Evolutionary conservation across 441 rosid species (phyloP), one percentile per base, ranked within the genome.

Genomic region (Syzygium malaccense): DNA sequence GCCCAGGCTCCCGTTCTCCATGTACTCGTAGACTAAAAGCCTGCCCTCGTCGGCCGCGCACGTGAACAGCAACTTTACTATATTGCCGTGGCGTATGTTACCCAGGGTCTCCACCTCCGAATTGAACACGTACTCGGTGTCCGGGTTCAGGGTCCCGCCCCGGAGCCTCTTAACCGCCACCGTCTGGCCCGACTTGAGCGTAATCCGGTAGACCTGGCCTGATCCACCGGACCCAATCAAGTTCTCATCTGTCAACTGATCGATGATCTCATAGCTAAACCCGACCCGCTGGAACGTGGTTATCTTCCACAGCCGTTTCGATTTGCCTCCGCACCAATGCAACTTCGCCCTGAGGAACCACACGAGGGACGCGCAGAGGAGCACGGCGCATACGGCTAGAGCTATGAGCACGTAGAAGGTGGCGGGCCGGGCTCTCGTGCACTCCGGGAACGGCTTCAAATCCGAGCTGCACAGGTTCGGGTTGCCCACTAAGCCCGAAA

Each of bases 1-100:
- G 37, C 97, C 95, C 75, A 96, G 91, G 88, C 98, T 96, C 14
- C 97, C 98, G 6, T 94, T 96, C 92, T 91, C 97, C 95, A 96
- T 96, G 89, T 90, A 93, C 89, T 96, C 98, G n/a, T 94, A 96
- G 68, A 94, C 96, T 85, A 96, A 62, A 54, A 95, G 86, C 18
- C 92, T 91, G 30, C 85, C 91, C 85, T 92, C 94, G 37, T 94
- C 95, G 11, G 92, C 91, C 68, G 88, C 91, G 86, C 94, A 91
- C 53, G 96, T 93, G 92, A 93, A 90, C 32, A 95, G 86, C 60
- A 96, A 86, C 64, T 94, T 96, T 86, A 96, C 93, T 14, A 96
- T 93, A 88, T 96, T 95, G 23, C 90, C 90, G 18, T 96, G 99
- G 53, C 95, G 94, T 55, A 95, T 89, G 90, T 93, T 93, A 88